Evolutionary conservation across 768 basidiomycete species (phyloP).

Genomic region (Daedaleopsis sinensis): DNA sequence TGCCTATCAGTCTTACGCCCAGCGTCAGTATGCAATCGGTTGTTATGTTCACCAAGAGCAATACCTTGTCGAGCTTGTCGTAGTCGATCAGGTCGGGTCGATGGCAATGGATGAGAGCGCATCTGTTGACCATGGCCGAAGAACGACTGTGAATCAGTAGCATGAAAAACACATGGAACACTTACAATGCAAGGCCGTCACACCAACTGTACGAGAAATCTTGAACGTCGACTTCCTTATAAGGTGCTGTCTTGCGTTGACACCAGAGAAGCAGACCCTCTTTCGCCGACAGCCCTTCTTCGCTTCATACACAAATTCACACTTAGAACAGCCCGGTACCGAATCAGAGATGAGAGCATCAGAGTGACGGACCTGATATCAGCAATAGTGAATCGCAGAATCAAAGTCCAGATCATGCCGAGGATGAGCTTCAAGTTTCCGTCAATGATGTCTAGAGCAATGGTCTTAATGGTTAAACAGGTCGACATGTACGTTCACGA

Average conservation of each 20-base stretch:
- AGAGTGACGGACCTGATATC: constrained; percentile 80
- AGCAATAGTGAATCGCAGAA: constrained; percentile 96
- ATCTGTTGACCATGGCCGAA: constrained; percentile 58
- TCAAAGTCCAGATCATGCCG: constrained; percentile 99
- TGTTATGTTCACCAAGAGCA: not conserved
- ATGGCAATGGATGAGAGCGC: constrained; percentile 96
- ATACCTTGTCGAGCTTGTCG: constrained; percentile 79
- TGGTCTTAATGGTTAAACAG: not conserved
- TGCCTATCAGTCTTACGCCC: constrained; percentile 68
- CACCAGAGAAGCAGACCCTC: constrained; percentile 98
- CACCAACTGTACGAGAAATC: constrained; percentile 94
- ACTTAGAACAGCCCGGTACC: not conserved
- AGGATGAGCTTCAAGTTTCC: constrained; percentile 98
- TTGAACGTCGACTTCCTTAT: constrained; percentile 90
- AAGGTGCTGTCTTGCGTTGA: constrained; percentile 91
- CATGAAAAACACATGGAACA: constrained; percentile 2
- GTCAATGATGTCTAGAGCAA: constrained; percentile 88
- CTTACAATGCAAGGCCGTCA: constrained; percentile 88
- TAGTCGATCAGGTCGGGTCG: constrained; percentile 95
- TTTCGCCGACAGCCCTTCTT: constrained; percentile 98
- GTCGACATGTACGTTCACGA: constrained; percentile 4
- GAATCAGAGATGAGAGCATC: not conserved
- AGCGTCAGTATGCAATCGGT: constrained; percentile 15
- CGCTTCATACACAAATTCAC: constrained; percentile 47
- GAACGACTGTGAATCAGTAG: too few relatives aligned